Base-by-base conservation (phyloP, 768 basidiomycete genomes). In the Epithele typhae region DNA sequence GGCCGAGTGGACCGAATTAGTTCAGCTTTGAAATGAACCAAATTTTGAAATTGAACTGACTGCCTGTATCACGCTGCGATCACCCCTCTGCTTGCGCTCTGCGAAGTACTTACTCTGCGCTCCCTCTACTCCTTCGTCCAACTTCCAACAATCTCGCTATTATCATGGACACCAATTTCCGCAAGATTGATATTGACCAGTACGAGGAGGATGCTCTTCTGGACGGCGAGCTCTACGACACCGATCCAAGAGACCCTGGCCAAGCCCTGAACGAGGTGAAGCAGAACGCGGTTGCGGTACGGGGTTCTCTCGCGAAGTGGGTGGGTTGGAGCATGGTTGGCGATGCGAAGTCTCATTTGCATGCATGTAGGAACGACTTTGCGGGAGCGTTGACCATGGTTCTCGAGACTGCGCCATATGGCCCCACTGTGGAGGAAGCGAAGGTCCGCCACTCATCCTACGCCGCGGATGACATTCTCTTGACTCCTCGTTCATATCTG, bases 131-230 rank as follows among this genome's bases (percentile, higher is more conserved):
- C 37, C 37, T 8, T 27, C 14, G 12, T 14, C 27, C 27, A 30
- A 8, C 35, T 36, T 36, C 35, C 8, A 36, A 7, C 35, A 36
- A 6, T 8, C 7, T 8, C 18, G 35, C 6, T 19, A 9, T 6
- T 36, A 45, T 25, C 11, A 68, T 74, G 72, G 74, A 76, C 39
- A 63, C 63, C 50, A 79, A 82, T 43, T 96, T 92, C 68, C 77
- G 94, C 58, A 94, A 93, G 68, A 92, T 96, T 68, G 85, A 97
- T 70, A 86, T 97, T 60, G 95, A 98, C 70, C 76, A 72, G 33
- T 91, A 82, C 69, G 95, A 98, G 62, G 95, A 97, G 65, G 95
- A 97, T 58, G 77, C 82, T 19, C 68, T 97, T 6, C 78, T 84
- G 37, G 88, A 93, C 48, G 79, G 78, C 14, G 92, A 95, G 55